Conservation (phyloP, 2,329 filamentous ascomycete genomes). For the Phaeomoniella chlamydospora region DNA sequence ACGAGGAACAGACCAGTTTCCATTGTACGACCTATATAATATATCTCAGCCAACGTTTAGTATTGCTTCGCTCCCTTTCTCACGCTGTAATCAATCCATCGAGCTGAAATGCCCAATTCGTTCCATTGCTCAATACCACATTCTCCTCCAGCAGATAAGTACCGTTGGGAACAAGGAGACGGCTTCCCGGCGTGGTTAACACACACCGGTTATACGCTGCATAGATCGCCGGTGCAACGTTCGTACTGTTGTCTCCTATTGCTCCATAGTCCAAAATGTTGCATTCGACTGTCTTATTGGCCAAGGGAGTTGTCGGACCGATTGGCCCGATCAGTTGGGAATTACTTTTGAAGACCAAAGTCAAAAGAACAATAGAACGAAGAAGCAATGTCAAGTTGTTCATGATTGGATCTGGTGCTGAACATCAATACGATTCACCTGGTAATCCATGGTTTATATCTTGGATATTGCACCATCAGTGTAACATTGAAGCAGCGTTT, state of each 20-base stretch:
- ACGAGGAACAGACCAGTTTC: slow-evolving; percentile 15
- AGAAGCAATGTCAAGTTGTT: too few species aligned
- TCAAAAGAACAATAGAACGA: too few species aligned
- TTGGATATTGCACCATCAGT: too few species aligned
- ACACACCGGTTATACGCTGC: slow-evolving; percentile 14
- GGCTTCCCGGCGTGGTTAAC: slow-evolving; percentile 10
- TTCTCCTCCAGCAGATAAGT: slow-evolving; percentile 14
- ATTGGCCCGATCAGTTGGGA: slow-evolving; percentile 11
- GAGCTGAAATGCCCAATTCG: slow-evolving; percentile 18
- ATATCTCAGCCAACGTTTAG: not conserved
- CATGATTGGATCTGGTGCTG: too few species aligned
- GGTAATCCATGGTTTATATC: too few species aligned
- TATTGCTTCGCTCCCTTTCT: slow-evolving; percentile 11
- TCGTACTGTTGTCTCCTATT: slow-evolving; percentile 16
- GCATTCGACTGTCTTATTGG: slow-evolving; percentile 14
- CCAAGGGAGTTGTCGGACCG: slow-evolving; percentile 14
- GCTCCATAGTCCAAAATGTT: slow-evolving; percentile 18
- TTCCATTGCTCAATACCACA: slow-evolving; percentile 15
- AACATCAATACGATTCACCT: too few species aligned
- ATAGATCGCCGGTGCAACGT: slow-evolving; percentile 15
- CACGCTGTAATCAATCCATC: slow-evolving; percentile 19
- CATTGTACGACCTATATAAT: slow-evolving; percentile 1
- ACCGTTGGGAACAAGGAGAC: slow-evolving; percentile 14
- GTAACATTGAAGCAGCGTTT: too few species aligned
- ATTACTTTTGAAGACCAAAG: not conserved